Base-by-base conservation (phyloP, 148 eudicot genomes). In the Nepenthes mirabilis region DNA sequence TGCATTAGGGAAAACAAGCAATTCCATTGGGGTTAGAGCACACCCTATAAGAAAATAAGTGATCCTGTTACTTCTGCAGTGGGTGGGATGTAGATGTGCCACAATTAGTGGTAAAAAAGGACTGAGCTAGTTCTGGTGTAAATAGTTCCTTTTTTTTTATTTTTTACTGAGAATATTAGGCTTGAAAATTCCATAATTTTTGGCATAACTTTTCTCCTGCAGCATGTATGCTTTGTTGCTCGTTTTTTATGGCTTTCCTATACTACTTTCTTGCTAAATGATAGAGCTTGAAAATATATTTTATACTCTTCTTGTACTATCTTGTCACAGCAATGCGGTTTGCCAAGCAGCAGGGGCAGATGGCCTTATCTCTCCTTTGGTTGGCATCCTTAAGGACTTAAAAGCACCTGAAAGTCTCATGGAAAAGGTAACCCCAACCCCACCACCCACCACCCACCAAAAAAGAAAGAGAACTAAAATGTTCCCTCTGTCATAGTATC, bases 271-370 rank as follows among this genome's bases (percentile, higher is more conserved):
- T 52, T 11, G 55, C 63, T 52, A 35, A 51, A 49, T 66, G 50
- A 23, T 51, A 35, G 52, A 68, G 11, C 47, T 63, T 59, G 54
- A 33, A 40, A 36, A 62, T 56, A 72, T 13, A 48, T 65, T 52
- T 62, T 58, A 23, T 66, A 11, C 66, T 63, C 68, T 51, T 56
- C 53, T 58, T 56, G 47, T 52, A 64, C 63, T 72, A 51, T 54
- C 48, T 57, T 56, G 47, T 58, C 65, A 81, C 79, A 90, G 97
- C 70, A 71, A 76, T 50, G 52, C 66, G 70, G 80, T 90, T 57
- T 79, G 95, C 75, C 74, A 71, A 70, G 72, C 66, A 48, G 78
- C 83, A 63, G 80, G 80, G 76, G 83, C 64, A 63, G 84, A 78
- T 61, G 95, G 86, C 48, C 63, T 73, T 67, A 57, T 73, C 57